Evolutionary conservation across 805 yeast genomes (phyloP).

Genomic region (Yueomyces sinensis): DNA sequence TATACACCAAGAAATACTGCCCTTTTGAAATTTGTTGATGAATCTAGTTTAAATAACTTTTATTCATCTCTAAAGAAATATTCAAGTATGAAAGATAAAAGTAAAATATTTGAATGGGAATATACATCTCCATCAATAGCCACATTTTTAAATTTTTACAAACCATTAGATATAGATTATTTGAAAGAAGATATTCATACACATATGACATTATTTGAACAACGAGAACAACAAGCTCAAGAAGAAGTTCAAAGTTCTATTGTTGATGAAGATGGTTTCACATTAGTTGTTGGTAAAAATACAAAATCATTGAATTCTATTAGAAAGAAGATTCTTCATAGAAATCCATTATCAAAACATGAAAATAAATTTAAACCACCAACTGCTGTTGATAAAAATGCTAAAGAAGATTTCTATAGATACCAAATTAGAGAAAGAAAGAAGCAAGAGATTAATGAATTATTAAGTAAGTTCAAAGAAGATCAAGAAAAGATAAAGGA

Average conservation of each 20-base stretch:
- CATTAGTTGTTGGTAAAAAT: constrained; percentile 77
- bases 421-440: constrained; percentile 91
- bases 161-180: constrained; percentile 34
- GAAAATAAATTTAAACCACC: constrained; percentile 12
- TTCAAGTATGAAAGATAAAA: constrained; percentile 24
- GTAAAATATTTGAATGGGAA: constrained; percentile 32
- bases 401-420: constrained; percentile 82
- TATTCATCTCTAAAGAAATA: constrained; percentile 48
- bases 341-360: constrained; percentile 22
- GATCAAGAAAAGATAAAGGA: constrained; percentile 77
- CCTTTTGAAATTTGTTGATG: constrained; percentile 61
- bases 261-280: constrained; percentile 91
- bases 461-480: constrained; percentile 69
- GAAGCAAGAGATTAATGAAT: constrained; percentile 82
- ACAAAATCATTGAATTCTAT: constrained; percentile 51
- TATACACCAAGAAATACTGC: constrained; percentile 66
- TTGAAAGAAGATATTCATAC: constrained; percentile 45
- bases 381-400: constrained; percentile 45
- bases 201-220: constrained; percentile 54
- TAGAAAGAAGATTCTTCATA: constrained; percentile 21
- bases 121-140: constrained; percentile 23
- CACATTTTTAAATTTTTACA: constrained; percentile 31
- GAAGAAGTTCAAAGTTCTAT: constrained; percentile 41
- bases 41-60: constrained; percentile 38
- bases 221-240: constrained; percentile 49